Evolutionary conservation across 495 filamentous ascomycete genomes (phyloP).

Genomic region (Trypethelium eluteriae): DNA sequence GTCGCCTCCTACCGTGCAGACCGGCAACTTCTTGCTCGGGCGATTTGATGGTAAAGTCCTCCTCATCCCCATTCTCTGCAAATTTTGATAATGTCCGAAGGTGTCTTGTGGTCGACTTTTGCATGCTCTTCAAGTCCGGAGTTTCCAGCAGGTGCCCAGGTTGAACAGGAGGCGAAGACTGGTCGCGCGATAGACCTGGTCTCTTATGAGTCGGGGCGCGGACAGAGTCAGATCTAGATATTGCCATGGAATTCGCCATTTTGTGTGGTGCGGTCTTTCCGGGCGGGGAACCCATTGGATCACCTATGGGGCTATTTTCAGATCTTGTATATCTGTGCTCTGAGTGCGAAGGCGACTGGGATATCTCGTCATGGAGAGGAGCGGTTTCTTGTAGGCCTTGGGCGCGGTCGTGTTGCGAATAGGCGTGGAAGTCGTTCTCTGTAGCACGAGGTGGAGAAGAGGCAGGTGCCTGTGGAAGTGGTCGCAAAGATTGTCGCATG

Average conservation of each 20-base stretch:
- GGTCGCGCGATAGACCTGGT: conserved; percentile 13
- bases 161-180: conserved; percentile 3
- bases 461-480: conserved; percentile 60
- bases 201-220: conserved; percentile 29
- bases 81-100: conserved; percentile 82
- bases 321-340: conserved; percentile 18
- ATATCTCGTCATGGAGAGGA: conserved; percentile 7
- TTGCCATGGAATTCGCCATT: conserved; percentile 24
- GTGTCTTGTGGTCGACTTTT: conserved; percentile 79
- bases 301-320: background rate
- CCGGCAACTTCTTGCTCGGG: conserved; percentile 77
- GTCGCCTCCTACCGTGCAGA: conserved; percentile 68
- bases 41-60: conserved; percentile 70
- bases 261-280: conserved; percentile 26
- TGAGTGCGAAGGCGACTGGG: conserved; percentile 12
- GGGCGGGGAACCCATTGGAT: conserved; percentile 22
- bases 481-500: conserved; percentile 68
- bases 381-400: background rate
- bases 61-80: conserved; percentile 61
- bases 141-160: conserved; percentile 19
- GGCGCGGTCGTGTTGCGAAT: background rate
- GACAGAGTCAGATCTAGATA: conserved; percentile 34
- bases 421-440: conserved; percentile 16
- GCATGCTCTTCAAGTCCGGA: conserved; percentile 69
- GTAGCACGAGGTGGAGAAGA: conserved; percentile 37